phyloP scores from a whole-genome alignment of 495 filamentous ascomycete species.

The Neurospora discreta region DNA sequence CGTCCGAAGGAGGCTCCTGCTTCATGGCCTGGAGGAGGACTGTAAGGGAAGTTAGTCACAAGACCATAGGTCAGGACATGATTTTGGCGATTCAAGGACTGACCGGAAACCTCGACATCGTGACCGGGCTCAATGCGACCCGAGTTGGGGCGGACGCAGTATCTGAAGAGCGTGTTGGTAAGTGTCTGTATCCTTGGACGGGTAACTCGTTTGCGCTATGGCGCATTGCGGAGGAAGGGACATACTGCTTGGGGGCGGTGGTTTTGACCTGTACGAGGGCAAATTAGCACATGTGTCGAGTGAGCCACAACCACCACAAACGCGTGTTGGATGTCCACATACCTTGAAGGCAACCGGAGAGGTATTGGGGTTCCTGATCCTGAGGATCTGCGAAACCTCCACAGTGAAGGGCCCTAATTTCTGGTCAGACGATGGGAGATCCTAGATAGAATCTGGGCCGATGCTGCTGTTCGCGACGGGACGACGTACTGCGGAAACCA shows the following conservation, averaged over 20 bases:
- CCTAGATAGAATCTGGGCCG: background rate
- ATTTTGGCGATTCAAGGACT: slow-evolving; percentile 10
- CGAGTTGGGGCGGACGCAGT: slow-evolving; percentile 95
- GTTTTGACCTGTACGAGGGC: slow-evolving; percentile 72
- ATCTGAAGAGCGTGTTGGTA: slow-evolving; percentile 43
- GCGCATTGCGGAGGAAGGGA: slow-evolving; percentile 6
- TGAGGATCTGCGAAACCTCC: slow-evolving; percentile 77
- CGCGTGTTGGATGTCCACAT: slow-evolving; percentile 12
- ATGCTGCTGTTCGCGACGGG: slow-evolving; percentile 1
- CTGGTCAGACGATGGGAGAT: slow-evolving; percentile 12
- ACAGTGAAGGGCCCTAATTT: slow-evolving; percentile 75
- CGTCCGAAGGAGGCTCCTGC: slow-evolving; percentile 74
- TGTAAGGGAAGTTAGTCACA: slow-evolving; percentile 23
- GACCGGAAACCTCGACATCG: slow-evolving; percentile 88
- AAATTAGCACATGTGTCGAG: background rate
- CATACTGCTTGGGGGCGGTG: slow-evolving; percentile 97
- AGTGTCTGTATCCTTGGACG: background rate
- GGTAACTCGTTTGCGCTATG: background rate
- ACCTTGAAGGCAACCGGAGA: slow-evolving; percentile 95
- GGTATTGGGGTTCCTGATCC: slow-evolving; percentile 65
- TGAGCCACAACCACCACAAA: background rate
- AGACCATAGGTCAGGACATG: background rate
- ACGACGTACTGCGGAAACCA: slow-evolving; percentile 80
- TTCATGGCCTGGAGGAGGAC: slow-evolving; percentile 97
- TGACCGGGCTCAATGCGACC: slow-evolving; percentile 83